Base-by-base conservation (phyloP, 768 basidiomycete species). In the Phlegmacium glaucopus region DNA sequence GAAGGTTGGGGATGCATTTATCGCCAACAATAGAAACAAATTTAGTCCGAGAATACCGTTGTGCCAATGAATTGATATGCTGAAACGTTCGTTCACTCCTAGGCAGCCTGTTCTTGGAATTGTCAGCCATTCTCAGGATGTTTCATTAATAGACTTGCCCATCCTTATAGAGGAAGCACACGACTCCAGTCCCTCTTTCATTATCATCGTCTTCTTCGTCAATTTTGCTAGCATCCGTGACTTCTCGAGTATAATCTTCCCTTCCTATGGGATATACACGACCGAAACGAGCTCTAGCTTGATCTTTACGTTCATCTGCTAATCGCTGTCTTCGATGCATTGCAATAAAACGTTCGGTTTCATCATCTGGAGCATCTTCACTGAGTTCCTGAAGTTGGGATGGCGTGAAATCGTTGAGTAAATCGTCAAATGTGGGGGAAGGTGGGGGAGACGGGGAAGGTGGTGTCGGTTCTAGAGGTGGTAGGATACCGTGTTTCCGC, bases 1-100 rank as follows among this genome's bases (percentile, higher is more conserved):
- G 95, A 29, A 98, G 83, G 66, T 97, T 87, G n/a, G 90, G 84
- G 57, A 99, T 96, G 70, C 93, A 95, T 66, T 93, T 93, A 69
- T 90, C 81, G 30, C 94, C 93, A 4, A 94, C 82, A 57, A 98
- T 98, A 9, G 90, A 92, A 51, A 97, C 87, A 56, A 99, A 96
- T 69, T 98, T 98, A 9, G 94, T 90, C 39, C 86, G 85, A 2
- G 94, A 90, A 64, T 95, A 87, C 44, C 82, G 80, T n/a, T 72
- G 72, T 2, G 96, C 92, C 5, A 99, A 75, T 1, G 72, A 74
- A 4, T 73, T 74, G 22, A 98, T 67, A 43, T 94, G 84, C 22
- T 75, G 68, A 43, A 78, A 80, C 9, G 94, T 72, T 39, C 85
- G 83, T 50, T 92, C 86, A 47, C 89, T 93, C 45, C 84, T 79